Percentiles rank a stretch among this genome's conserved stretches.
These are phyloP conservation scores for Didymellaceae sp. DNA, from an alignment of 2,329 filamentous ascomycete genomes.

Conservation along the genomic window DNA sequence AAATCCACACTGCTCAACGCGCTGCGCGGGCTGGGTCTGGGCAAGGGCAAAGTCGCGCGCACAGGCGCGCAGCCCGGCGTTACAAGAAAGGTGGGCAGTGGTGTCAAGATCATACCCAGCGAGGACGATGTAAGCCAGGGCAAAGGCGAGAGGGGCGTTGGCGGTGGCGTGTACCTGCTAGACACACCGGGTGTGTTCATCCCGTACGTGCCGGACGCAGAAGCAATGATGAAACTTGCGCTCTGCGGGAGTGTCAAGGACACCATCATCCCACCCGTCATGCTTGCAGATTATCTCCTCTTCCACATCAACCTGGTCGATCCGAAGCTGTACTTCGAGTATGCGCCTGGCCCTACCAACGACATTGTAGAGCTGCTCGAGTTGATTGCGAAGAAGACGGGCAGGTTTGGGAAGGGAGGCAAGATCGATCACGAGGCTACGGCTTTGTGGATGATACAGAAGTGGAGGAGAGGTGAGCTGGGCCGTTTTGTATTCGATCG, in stretches of 20 bases:
- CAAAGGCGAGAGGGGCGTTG: constrained; percentile 32
- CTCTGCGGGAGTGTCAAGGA: constrained; percentile 91
- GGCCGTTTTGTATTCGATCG: constrained; percentile 83
- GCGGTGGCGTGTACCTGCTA: constrained; percentile 76
- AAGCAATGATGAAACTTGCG: constrained; percentile 94
- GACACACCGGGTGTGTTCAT: constrained; percentile 97
- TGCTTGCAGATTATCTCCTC: constrained; percentile 88
- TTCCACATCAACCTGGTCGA: constrained; percentile 78
- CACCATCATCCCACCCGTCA: constrained; percentile 76
- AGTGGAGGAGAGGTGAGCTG: constrained; percentile 79
- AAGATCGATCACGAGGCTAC: constrained; percentile 72
- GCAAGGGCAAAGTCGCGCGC: constrained; percentile 72
- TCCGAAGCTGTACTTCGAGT: constrained; percentile 67
- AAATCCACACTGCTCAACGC: constrained; percentile 95
- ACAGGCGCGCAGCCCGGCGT: constrained; percentile 90
- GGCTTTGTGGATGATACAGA: constrained; percentile 79
- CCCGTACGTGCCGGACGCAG: constrained; percentile 83
- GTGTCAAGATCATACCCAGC: constrained; percentile 74
- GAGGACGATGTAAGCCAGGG: constrained; percentile 54
- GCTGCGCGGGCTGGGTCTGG: constrained; percentile 73
- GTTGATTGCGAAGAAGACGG: constrained; percentile 74
- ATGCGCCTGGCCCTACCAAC: constrained; percentile 78
- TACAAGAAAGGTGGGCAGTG: constrained; percentile 81
- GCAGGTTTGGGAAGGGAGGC: constrained; percentile 77
- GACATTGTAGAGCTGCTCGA: constrained; percentile 77